phyloP scores from a whole-genome alignment of 257 asterid genomes.

The Solanum etuberosum region DNA sequence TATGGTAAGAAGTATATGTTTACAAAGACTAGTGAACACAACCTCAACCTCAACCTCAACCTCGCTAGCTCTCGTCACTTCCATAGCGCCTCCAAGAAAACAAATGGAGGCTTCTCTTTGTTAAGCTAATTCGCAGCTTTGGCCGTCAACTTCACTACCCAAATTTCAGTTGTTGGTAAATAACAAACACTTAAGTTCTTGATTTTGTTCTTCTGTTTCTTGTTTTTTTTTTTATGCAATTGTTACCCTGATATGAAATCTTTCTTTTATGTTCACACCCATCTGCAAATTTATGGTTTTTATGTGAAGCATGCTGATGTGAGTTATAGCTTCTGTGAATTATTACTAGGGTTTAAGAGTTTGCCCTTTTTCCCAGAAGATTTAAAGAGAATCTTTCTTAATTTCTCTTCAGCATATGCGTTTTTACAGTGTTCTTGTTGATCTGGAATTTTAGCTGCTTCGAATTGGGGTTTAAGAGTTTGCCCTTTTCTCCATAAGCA shows the following conservation, averaged over 20 bases:
- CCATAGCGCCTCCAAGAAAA: neutral
- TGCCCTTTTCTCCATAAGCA: neutral
- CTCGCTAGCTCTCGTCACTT: neutral
- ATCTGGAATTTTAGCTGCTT: neutral
- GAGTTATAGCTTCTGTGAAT: neutral
- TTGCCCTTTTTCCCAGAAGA: neutral
- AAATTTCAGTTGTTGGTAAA: neutral
- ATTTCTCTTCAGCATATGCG: neutral
- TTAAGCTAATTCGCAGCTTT: neutral
- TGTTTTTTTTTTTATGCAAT: neutral
- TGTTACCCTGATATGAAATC: neutral
- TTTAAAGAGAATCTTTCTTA: neutral
- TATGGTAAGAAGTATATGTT: neutral
- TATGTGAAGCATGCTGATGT: neutral
- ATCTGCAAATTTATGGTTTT: neutral
- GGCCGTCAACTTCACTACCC: neutral
- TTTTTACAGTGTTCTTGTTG: neutral
- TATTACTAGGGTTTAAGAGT: neutral
- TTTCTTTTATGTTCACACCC: neutral
- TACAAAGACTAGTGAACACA: neutral
- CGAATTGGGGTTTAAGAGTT: neutral
- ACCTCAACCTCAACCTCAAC: no score
- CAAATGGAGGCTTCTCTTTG: neutral
- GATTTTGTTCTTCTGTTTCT: neutral
- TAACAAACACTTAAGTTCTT: neutral